Percentiles rank a stretch among this genome's conserved stretches.
These are phyloP conservation scores for Penicillium vulpinum DNA, from an alignment of 2,329 filamentous ascomycete species.

Conservation along the genomic window DNA sequence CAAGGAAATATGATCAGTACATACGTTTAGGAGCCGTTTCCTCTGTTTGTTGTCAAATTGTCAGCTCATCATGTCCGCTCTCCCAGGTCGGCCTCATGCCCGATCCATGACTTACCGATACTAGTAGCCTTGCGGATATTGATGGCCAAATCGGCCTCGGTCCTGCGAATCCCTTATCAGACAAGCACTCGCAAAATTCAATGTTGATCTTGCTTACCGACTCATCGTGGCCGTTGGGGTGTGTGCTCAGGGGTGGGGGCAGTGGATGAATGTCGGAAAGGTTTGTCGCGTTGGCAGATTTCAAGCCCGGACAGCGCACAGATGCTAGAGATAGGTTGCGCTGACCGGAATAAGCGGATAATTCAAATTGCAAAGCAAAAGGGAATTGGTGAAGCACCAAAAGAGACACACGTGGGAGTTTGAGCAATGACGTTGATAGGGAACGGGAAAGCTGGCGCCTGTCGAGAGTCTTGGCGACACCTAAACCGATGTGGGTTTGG, in stretches of 20 bases:
- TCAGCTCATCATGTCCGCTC: slow-evolving; percentile 9
- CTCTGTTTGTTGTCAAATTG: slow-evolving; percentile 44
- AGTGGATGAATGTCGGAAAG: slow-evolving; percentile 10
- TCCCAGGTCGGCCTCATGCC: slow-evolving; percentile 4
- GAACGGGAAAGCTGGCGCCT: slow-evolving; percentile 39
- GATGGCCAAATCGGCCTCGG: slow-evolving; percentile 64
- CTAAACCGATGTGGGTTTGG: slow-evolving; percentile 22
- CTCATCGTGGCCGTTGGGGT: slow-evolving; percentile 61
- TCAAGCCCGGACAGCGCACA: slow-evolving; percentile 25
- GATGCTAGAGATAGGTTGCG: slow-evolving; percentile 12
- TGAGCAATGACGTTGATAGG: slow-evolving; percentile 37
- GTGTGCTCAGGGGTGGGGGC: slow-evolving; percentile 24
- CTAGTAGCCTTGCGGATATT: slow-evolving; percentile 69
- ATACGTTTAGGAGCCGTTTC: slow-evolving; percentile 68
- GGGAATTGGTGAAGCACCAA: slow-evolving; percentile 4
- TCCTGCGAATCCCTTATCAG: slow-evolving; percentile 40
- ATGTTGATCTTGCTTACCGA: slow-evolving; percentile 49
- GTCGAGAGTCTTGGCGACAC: slow-evolving; percentile 33
- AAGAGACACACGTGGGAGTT: slow-evolving; percentile 18
- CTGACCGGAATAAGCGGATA: slow-evolving; percentile 9
- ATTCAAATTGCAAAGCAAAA: neutral
- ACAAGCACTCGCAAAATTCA: neutral
- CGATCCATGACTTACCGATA: slow-evolving; percentile 48
- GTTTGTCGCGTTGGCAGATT: slow-evolving; percentile 16
- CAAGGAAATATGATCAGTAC: slow-evolving; percentile 14